Conservation (phyloP, 106 monocot species). For the Hemerocallis citrina region DNA sequence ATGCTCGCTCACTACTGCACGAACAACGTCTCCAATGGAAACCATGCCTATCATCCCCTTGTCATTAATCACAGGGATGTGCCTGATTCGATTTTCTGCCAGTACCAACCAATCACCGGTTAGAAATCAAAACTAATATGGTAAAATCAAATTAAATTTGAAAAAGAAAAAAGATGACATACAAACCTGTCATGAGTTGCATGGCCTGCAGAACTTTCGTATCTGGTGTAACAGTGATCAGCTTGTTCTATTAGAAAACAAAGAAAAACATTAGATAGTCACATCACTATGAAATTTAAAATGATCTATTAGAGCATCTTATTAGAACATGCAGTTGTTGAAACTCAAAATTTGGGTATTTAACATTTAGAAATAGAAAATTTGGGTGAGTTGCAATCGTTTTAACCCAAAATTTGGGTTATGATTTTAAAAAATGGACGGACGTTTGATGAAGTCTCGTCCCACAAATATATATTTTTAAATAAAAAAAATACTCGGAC, state of each 20-base stretch:
- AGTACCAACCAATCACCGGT: background rate
- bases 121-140: background rate
- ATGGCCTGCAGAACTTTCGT: constrained; percentile 92
- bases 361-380: too few species aligned
- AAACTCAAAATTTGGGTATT: too few species aligned
- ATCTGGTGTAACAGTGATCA: constrained; percentile 83
- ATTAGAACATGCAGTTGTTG: too few species aligned
- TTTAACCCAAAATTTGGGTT: too few species aligned
- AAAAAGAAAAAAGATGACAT: background rate
- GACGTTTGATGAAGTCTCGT: too few species aligned
- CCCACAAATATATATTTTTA: too few species aligned
- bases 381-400: too few species aligned
- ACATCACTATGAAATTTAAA: too few species aligned
- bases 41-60: constrained; percentile 89
- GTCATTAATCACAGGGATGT: constrained; percentile 81
- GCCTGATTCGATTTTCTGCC: constrained; percentile 82
- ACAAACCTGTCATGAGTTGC: constrained; percentile 96
- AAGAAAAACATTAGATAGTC: too few species aligned
- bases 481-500: too few species aligned
- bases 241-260: constrained; percentile 95
- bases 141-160: background rate
- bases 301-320: too few species aligned
- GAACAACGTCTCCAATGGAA: constrained; percentile 94
- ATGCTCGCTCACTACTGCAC: constrained; percentile 85
- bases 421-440: too few species aligned